Percentiles rank a stretch among this genome's conserved stretches.
Evolutionary conservation across 2,329 filamentous ascomycete species (phyloP).

Genomic region (Fusarium duplospermum): DNA sequence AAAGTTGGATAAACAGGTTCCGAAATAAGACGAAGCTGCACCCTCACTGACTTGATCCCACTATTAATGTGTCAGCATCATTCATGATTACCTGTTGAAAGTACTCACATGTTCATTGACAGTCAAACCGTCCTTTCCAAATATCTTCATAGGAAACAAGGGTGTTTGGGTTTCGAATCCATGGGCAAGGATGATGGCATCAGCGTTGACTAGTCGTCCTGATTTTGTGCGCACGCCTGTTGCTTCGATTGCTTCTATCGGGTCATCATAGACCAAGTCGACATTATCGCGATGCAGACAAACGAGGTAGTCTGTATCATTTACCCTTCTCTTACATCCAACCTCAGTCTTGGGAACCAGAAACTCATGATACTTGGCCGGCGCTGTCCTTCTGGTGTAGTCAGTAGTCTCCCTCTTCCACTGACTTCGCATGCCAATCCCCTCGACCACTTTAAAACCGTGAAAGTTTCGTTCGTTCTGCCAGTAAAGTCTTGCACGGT

Average conservation of each 20-base stretch:
- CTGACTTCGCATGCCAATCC: conserved; percentile 24
- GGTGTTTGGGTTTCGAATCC: conserved; percentile 61
- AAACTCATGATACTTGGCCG: conserved; percentile 44
- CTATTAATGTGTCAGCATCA: conserved; percentile 44
- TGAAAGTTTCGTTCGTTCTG: conserved; percentile 37
- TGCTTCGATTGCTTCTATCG: conserved; percentile 21
- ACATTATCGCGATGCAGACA: conserved; percentile 46
- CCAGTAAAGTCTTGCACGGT: conserved; percentile 38
- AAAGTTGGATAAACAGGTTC: conserved; percentile 60
- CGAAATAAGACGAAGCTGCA: conserved; percentile 56
- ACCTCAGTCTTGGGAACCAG: conserved; percentile 49
- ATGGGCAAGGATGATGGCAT: conserved; percentile 59
- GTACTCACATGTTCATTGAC: conserved; percentile 55
- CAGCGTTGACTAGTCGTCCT: conserved; percentile 35
- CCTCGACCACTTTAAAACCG: conserved; percentile 33
- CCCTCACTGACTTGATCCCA: conserved; percentile 41
- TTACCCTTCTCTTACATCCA: conserved; percentile 52
- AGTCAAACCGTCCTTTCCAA: conserved; percentile 53
- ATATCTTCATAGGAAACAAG: conserved; percentile 59
- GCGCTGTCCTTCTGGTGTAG: conserved; percentile 45
- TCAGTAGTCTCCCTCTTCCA: conserved; percentile 28
- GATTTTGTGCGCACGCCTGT: conserved; percentile 32
- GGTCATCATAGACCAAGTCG: conserved; percentile 41
- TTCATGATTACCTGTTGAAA: rapidly evolving
- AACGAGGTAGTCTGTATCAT: conserved; percentile 49